These are phyloP conservation scores for Phytophthora tubulina DNA, from an alignment of 352 stramenopile species.

Conservation along the genomic window DNA sequence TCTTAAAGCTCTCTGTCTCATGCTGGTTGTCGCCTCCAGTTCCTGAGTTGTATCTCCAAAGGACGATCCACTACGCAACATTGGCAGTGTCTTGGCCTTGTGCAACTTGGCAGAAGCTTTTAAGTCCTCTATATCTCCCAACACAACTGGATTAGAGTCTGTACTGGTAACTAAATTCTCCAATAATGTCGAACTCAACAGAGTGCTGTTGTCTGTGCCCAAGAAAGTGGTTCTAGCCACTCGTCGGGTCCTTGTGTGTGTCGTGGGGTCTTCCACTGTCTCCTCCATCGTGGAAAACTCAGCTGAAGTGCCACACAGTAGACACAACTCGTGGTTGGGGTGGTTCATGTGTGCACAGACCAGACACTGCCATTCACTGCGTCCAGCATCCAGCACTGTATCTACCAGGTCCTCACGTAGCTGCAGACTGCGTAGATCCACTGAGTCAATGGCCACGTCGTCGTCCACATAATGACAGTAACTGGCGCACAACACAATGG, in stretches of 20 bases:
- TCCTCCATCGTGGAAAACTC: slow-evolving; percentile 62
- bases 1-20: slow-evolving; percentile 63
- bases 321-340: slow-evolving; percentile 66
- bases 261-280: slow-evolving; percentile 39
- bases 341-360: slow-evolving; percentile 84
- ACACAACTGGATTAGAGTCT: slow-evolving; percentile 10
- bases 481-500: slow-evolving; percentile 52
- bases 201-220: slow-evolving; percentile 37
- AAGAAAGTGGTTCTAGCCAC: slow-evolving; percentile 43
- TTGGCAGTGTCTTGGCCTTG: slow-evolving; percentile 45
- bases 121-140: slow-evolving; percentile 12
- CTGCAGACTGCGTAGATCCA: slow-evolving; percentile 60
- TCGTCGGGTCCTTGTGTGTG: slow-evolving; percentile 19
- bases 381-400: slow-evolving; percentile 67
- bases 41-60: slow-evolving; percentile 29
- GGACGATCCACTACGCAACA: slow-evolving; percentile 36
- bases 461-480: slow-evolving; percentile 48
- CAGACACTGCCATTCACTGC: slow-evolving; percentile 78
- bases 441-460: slow-evolving; percentile 60
- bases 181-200: slow-evolving; percentile 47
- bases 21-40: slow-evolving; percentile 47
- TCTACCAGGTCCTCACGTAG: slow-evolving; percentile 75
- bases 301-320: slow-evolving; percentile 69
- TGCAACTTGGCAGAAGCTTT: slow-evolving; percentile 33
- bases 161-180: slow-evolving; percentile 29